Percentiles rank a stretch among this genome's conserved stretches.
Conservation (phyloP, 345 rosid genomes). For the Sonneratia caseolaris region DNA sequence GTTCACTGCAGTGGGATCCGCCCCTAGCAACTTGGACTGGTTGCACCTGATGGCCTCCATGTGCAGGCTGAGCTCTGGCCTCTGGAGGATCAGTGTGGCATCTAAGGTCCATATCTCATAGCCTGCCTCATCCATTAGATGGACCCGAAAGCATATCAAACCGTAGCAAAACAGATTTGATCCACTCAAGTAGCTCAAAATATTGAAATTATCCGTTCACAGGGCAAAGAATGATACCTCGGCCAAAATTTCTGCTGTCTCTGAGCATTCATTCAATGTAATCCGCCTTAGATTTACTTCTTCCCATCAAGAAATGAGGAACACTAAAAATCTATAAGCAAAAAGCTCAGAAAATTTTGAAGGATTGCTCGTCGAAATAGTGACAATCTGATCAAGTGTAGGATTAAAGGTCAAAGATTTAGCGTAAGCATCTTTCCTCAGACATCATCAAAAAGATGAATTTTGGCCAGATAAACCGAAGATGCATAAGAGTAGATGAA, state of each 20-base stretch:
- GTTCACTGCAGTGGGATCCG: slow-evolving; percentile 62
- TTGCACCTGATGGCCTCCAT: slow-evolving; percentile 64
- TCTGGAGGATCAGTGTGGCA: slow-evolving; percentile 78
- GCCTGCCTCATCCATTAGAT: slow-evolving; percentile 86
- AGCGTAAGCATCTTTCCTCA: too few species aligned
- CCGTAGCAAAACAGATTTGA: slow-evolving; percentile 4
- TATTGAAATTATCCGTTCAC: background rate
- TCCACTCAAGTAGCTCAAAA: background rate
- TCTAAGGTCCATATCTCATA: slow-evolving; percentile 91
- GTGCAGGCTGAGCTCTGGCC: slow-evolving; percentile 81
- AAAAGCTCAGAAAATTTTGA: too few species aligned
- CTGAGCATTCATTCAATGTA: background rate
- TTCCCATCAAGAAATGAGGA: too few species aligned
- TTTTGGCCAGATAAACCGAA: background rate
- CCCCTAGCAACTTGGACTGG: slow-evolving; percentile 44
- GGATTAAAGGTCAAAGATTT: too few species aligned
- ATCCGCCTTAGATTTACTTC: too few species aligned
- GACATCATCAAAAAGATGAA: too few species aligned
- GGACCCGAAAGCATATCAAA: slow-evolving; percentile 10
- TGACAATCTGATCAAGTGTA: too few species aligned
- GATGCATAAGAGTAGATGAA: background rate
- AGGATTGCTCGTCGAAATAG: too few species aligned
- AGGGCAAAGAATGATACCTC: background rate
- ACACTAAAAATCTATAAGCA: too few species aligned
- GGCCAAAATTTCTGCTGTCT: too few species aligned